Base-by-base conservation (phyloP, 2,329 filamentous ascomycete species). In the Ceratocystis papillata region DNA sequence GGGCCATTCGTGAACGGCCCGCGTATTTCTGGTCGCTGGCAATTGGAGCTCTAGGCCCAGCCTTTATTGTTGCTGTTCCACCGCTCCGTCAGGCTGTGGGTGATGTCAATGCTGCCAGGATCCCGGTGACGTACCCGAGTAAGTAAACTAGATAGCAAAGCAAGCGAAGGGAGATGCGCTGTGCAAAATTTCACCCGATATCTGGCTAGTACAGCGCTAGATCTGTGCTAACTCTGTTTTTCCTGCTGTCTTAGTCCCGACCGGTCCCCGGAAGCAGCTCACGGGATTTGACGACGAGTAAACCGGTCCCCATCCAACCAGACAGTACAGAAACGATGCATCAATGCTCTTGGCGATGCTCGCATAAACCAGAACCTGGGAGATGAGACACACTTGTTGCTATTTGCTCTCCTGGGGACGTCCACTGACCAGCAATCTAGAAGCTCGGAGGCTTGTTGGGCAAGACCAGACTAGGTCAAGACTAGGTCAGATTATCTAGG, bases 121-220 rank as follows among this genome's bases (percentile, higher is more conserved):
- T 97, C 70, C 94, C 94, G 41, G 78, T 92, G 76, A 95, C 91
- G 74, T 99, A 97, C 80, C 94, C 94, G 68, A 84, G 93, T 97
- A 83, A 75, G 90, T 83, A 45, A 41, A 12, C 37, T 12, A 12
- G 10, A 41, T 15, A 41, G 37, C 3, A 41, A 4, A 12, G 37
- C 37, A 3, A 41, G 37, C 10, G 8, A 41, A 41, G 37, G 10
- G 10, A 12, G 37, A 41, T 15, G 37, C 37, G 37, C 10, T 12
- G 37, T 41, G 37, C 2, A 41, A 41, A 41, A 10, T 37, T 4
- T 15, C 37, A 1, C 37, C 10, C 10, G 2, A 5, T 22, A n/a
- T 25, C 10, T 2, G 1, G 37, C 41, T 20, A 8, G 41, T 50
- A 17, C 3, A 10, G 28, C 8, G 12, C 6, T 17, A 25, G 25